Percentiles rank a stretch among this genome's conserved stretches.
These are phyloP conservation scores for Caryopteris hybrid DNA, from an alignment of 305 asterid species.

Conservation along the genomic window DNA sequence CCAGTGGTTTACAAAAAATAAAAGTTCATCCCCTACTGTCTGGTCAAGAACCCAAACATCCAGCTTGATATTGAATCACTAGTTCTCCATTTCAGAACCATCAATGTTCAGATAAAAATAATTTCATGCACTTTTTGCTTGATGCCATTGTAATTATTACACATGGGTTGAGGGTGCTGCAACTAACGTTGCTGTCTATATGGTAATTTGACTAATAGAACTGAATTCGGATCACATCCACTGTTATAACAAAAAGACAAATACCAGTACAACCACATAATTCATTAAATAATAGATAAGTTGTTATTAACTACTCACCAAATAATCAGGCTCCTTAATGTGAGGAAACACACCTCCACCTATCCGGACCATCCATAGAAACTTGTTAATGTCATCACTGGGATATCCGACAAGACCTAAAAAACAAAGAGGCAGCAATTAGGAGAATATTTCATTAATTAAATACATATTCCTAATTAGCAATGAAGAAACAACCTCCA, in stretches of 20 bases:
- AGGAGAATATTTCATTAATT: slow-evolving; percentile 8
- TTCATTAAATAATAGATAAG: background rate
- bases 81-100: background rate
- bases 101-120: background rate
- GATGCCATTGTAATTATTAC: background rate
- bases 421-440: slow-evolving; percentile 27
- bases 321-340: slow-evolving; percentile 96
- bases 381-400: slow-evolving; percentile 97
- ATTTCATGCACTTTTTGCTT: background rate
- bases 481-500: slow-evolving; percentile 68
- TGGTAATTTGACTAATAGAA: background rate
- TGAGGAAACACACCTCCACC: slow-evolving; percentile 99
- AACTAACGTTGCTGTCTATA: background rate
- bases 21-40: background rate
- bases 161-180: background rate
- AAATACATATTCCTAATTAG: background rate
- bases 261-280: background rate
- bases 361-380: slow-evolving; percentile 99
- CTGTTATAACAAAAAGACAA: background rate
- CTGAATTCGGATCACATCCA: background rate
- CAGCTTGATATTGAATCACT: no score
- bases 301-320: slow-evolving; percentile 45
- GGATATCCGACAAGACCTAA: slow-evolving; percentile 98
- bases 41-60: no score
- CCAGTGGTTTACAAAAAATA: no score